These are phyloP conservation scores for Rosa multiflora DNA, from an alignment of 306 rosid species.

Conservation along the genomic window DNA sequence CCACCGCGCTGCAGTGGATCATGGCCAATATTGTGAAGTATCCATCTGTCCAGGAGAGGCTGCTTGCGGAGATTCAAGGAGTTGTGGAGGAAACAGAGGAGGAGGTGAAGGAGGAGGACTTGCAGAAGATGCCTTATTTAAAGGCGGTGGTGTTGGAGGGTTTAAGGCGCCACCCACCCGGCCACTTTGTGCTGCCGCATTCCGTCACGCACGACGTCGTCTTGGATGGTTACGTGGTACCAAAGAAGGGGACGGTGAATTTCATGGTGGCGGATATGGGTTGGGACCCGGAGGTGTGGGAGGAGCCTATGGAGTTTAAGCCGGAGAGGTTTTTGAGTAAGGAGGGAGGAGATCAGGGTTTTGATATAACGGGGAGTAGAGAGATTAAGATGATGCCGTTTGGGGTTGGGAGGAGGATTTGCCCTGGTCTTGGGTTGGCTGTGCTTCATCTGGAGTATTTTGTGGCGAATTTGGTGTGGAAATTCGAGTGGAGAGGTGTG, in stretches of 20 bases:
- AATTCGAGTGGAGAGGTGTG: no score
- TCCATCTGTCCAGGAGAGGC: neutral
- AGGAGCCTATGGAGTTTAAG: slow-evolving; percentile 30
- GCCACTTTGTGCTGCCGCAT: slow-evolving; percentile 24
- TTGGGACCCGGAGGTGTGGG: slow-evolving; percentile 29
- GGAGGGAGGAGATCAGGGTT: no score
- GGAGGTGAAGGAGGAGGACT: slow-evolving; percentile 22
- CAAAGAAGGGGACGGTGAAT: slow-evolving; percentile 14
- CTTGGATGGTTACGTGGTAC: slow-evolving; percentile 12
- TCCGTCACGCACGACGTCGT: slow-evolving; percentile 9
- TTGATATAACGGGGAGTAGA: no score
- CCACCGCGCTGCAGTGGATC: slow-evolving; percentile 27
- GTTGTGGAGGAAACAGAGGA: neutral
- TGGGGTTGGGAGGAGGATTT: no score
- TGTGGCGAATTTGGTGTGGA: no score
- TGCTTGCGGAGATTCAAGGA: neutral
- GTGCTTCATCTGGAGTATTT: no score
- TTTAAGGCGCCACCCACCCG: slow-evolving; percentile 28
- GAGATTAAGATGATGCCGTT: no score
- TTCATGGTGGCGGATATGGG: slow-evolving; percentile 38
- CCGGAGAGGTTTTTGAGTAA: slow-evolving; percentile 4
- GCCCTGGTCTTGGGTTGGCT: no score
- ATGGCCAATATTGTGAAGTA: slow-evolving; percentile 24
- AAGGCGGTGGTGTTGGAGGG: slow-evolving; percentile 30
- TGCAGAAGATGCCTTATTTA: slow-evolving; percentile 17